Evolutionary conservation across 768 basidiomycete species (phyloP).

Genomic region (Kwoniella sp.): DNA sequence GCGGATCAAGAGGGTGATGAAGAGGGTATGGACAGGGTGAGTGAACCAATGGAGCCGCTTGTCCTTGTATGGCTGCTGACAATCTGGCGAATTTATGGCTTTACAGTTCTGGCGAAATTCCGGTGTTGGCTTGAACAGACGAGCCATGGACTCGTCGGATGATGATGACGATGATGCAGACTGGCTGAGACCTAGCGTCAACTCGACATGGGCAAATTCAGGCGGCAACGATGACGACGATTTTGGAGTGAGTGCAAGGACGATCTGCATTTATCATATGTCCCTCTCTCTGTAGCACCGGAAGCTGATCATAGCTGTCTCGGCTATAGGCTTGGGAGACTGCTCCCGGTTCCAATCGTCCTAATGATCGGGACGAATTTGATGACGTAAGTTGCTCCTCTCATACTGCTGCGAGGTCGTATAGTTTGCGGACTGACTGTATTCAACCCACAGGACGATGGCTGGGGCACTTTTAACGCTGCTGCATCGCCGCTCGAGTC

Average conservation of each 20-base stretch:
- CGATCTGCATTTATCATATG: too few species aligned
- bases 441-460: conserved; percentile 54
- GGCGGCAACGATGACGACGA: conserved; percentile 34
- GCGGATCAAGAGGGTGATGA: conserved; percentile 25
- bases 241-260: conserved; percentile 37
- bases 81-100: not conserved
- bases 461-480: conserved; percentile 53
- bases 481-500: conserved; percentile 26
- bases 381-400: conserved; percentile 39
- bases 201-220: conserved; percentile 2
- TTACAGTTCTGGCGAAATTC: conserved; percentile 42
- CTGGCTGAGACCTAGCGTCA: conserved; percentile 38
- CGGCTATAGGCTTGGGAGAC: conserved; percentile 23
- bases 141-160: conserved; percentile 42
- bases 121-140: conserved; percentile 26
- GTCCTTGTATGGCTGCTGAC: not conserved
- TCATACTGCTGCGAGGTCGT: not conserved
- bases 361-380: conserved; percentile 28
- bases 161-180: conserved; percentile 52
- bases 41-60: conserved; percentile 14
- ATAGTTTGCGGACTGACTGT: conserved; percentile 4
- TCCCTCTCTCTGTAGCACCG: too few species aligned
- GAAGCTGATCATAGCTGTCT: not conserved
- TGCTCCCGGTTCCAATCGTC: conserved; percentile 16
- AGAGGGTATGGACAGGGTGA: conserved; percentile 36